Percentiles rank a stretch among this genome's conserved stretches.
Conservation (phyloP, 2,329 filamentous ascomycete genomes). For the Cladophialophora bantiana region DNA sequence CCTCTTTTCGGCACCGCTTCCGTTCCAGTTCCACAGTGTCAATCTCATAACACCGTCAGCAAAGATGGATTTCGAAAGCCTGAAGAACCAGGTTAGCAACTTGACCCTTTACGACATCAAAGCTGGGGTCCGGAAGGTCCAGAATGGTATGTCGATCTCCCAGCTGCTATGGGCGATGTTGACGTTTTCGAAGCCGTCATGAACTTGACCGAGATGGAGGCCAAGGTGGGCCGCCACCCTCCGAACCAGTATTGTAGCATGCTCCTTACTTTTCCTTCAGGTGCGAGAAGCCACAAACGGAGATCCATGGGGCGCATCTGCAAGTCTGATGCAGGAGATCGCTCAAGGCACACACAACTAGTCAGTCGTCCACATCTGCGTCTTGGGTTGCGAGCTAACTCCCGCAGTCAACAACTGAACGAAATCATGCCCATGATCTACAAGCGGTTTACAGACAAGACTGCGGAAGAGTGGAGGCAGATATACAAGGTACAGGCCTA, state of each 20-base stretch:
- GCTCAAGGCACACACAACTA: conserved; percentile 98
- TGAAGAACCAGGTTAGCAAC: conserved; percentile 88
- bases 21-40: not conserved
- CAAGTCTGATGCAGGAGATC: conserved; percentile 94
- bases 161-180: conserved; percentile 6
- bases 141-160: conserved; percentile 76
- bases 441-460: conserved; percentile 97
- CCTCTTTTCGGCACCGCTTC: not conserved
- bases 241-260: conserved; percentile 18
- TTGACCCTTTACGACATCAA: conserved; percentile 95
- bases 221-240: conserved; percentile 56
- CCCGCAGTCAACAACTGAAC: conserved; percentile 81
- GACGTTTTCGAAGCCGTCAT: conserved; percentile 73
- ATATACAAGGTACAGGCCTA: conserved; percentile 83
- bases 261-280: conserved; percentile 54
- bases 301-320: conserved; percentile 91
- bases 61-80: conserved; percentile 81
- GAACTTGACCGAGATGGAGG: conserved; percentile 97
- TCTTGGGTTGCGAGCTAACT: conserved; percentile 18
- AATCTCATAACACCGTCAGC: not conserved
- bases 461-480: conserved; percentile 97
- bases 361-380: conserved; percentile 62
- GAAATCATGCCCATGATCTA: conserved; percentile 99
- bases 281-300: conserved; percentile 99
- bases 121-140: conserved; percentile 90